Evolutionary conservation across 2,329 filamentous ascomycete genomes (phyloP).

Genomic region (Nakataea oryzae): DNA sequence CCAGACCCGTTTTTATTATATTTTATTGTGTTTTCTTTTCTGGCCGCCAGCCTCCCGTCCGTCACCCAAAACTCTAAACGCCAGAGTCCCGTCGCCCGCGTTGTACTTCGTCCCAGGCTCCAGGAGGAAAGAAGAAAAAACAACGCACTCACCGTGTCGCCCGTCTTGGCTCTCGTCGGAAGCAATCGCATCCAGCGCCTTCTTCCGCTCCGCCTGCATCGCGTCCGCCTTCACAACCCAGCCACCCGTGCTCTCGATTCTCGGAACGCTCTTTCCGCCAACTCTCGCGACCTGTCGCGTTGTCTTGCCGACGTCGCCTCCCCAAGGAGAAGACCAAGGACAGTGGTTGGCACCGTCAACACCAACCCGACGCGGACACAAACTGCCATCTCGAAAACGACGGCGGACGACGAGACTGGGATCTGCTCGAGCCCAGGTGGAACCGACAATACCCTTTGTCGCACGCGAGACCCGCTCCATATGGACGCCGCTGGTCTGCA

Average conservation of each 20-base stretch:
- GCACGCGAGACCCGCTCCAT: slow-evolving; percentile 1
- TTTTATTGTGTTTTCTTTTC: neutral
- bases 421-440: neutral
- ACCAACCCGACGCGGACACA: neutral
- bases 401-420: neutral
- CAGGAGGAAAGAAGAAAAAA: neutral
- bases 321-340: neutral
- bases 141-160: neutral
- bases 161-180: neutral
- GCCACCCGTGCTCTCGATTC: neutral
- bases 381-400: neutral
- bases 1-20: neutral
- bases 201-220: neutral
- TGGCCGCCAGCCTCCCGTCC: neutral
- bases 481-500: neutral
- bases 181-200: neutral
- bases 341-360: neutral
- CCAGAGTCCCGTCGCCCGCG: neutral
- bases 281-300: neutral
- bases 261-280: neutral
- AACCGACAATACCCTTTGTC: neutral
- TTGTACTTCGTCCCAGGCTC: neutral
- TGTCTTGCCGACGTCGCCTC: neutral
- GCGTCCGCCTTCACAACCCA: neutral
- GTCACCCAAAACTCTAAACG: neutral